Conservation (phyloP, 192 early-diverging fungal genomes). For the Kickxella alabastrina region DNA sequence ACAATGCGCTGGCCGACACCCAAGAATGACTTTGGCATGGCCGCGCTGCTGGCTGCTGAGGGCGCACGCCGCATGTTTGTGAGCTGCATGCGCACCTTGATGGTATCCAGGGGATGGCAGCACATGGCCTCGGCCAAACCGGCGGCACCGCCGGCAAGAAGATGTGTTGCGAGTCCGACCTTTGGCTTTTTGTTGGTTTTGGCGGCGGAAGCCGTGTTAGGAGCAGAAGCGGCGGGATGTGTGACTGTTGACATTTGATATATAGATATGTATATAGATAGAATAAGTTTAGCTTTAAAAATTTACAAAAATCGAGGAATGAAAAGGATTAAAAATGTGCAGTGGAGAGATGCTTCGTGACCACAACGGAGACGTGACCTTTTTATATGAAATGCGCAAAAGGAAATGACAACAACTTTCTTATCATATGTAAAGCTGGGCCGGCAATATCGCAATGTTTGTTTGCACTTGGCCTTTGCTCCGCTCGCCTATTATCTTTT, state of each 20-base stretch:
- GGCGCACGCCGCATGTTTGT: constrained; percentile 54
- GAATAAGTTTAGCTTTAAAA: neutral
- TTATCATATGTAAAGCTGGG: no score
- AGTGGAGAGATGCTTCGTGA: no score
- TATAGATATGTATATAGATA: neutral
- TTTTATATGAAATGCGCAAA: neutral
- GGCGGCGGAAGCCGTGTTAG: no score
- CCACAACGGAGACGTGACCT: no score
- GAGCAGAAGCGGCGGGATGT: no score
- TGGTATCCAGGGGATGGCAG: constrained; percentile 95
- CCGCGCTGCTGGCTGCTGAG: constrained; percentile 1
- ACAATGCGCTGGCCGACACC: constrained; percentile 83
- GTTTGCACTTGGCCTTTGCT: no score
- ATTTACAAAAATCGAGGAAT: no score
- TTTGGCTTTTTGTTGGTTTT: constrained; percentile 1
- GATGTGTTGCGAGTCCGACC: constrained; percentile 72
- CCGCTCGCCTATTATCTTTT: no score
- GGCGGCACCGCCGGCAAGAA: constrained; percentile 85
- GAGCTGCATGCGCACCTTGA: constrained; percentile 97
- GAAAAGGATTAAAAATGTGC: no score
- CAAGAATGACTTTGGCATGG: constrained; percentile 60
- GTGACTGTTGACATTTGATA: neutral
- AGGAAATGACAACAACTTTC: no score
- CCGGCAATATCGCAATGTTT: no score
- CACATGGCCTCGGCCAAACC: constrained; percentile 86